These are phyloP conservation scores for Aegilops bicornis DNA, from an alignment of 176 grass and related monocot genomes.

Conservation along the genomic window DNA sequence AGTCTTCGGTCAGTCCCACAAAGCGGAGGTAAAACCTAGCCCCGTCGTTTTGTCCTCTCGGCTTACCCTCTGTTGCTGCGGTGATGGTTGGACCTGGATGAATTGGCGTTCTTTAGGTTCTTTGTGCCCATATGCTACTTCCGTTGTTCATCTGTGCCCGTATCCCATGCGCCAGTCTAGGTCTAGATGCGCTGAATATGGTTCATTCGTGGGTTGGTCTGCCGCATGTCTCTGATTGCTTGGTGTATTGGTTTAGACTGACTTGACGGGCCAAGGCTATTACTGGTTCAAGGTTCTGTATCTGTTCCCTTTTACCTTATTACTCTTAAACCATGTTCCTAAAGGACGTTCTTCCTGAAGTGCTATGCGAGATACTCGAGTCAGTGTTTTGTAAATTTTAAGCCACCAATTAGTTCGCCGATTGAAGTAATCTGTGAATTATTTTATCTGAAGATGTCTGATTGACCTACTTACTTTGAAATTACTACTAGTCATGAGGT, in stretches of 20 bases:
- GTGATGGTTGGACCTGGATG: neutral
- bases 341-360: neutral
- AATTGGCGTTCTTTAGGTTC: neutral
- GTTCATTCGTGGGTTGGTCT: neutral
- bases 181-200: neutral
- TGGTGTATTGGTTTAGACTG: neutral
- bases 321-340: neutral
- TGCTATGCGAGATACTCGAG: neutral
- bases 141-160: neutral
- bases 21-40: conserved; percentile 52
- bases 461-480: neutral
- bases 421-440: neutral
- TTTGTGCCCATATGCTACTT: neutral
- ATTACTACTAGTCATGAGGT: neutral
- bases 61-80: neutral
- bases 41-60: no score
- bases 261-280: neutral
- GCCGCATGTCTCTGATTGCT: neutral
- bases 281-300: neutral
- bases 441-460: conserved; percentile 5
- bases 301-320: neutral
- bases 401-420: neutral
- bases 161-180: neutral
- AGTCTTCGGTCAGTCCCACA: conserved; percentile 73
- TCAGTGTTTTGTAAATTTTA: neutral